These are phyloP conservation scores for Podaxis sp. DNA, from an alignment of 768 basidiomycete species.

Conservation along the genomic window DNA sequence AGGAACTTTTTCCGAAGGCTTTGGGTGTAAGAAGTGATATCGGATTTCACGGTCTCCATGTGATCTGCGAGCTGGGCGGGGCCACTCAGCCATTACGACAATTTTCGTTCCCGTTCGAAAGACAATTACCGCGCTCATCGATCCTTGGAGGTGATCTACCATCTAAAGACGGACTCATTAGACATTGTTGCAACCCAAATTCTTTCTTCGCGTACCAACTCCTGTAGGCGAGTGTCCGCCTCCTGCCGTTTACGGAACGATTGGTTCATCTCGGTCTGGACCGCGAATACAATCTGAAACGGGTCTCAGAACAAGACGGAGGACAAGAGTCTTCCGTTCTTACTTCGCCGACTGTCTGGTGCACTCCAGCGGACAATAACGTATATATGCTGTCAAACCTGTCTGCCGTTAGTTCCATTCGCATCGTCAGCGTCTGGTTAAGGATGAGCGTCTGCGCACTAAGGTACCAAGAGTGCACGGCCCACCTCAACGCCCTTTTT, in stretches of 20 bases:
- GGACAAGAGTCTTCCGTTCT: neutral
- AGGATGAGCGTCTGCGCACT: neutral
- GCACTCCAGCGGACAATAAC: neutral
- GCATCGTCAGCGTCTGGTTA: neutral
- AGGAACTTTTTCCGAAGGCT: neutral
- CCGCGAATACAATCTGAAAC: neutral
- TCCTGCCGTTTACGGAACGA: neutral
- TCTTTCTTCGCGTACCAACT: neutral
- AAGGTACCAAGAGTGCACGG: neutral
- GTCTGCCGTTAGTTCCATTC: neutral
- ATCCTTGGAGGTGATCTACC: neutral
- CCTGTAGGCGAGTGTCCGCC: neutral
- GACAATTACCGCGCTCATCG: neutral
- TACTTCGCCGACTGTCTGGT: neutral
- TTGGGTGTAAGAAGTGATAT: neutral
- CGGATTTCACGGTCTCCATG: constrained; percentile 4
- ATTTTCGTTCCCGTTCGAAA: neutral
- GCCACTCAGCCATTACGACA: neutral
- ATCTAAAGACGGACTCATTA: neutral
- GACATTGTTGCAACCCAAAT: neutral
- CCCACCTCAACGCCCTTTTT: neutral
- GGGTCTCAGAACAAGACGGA: neutral
- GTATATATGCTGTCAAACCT: constrained; percentile 2
- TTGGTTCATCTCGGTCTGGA: neutral
- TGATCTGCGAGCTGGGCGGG: constrained; percentile 1